phyloP scores from a whole-genome alignment of 371 early-diverging fungal species.

The Zopfochytrium polystomum region DNA sequence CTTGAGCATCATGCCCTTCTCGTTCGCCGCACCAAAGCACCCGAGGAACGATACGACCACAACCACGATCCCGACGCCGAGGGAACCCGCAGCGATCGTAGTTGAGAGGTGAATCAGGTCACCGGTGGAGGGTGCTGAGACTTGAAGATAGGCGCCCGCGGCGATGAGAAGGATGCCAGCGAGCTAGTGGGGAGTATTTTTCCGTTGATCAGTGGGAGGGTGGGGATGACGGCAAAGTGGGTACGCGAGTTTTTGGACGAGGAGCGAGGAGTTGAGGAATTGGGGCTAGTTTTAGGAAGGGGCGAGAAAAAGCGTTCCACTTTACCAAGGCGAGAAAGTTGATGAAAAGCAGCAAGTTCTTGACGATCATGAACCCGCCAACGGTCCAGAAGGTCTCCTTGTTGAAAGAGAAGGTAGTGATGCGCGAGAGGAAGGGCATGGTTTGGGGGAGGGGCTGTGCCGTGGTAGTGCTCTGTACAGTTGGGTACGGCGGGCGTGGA shows the following conservation, averaged over 20 bases:
- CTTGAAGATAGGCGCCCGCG: slow-evolving; percentile 43
- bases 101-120: slow-evolving; percentile 36
- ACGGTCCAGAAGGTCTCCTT: slow-evolving; percentile 46
- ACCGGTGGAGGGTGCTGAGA: slow-evolving; percentile 13
- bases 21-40: slow-evolving; percentile 57
- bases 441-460: too few relatives aligned
- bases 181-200: slow-evolving; percentile 43
- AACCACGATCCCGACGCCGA: slow-evolving; percentile 48
- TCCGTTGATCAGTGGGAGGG: too few relatives aligned
- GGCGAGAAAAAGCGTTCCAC: too few relatives aligned
- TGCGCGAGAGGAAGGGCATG: slow-evolving; percentile 48
- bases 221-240: too few relatives aligned
- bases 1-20: slow-evolving; percentile 53
- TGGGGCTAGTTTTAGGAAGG: too few relatives aligned
- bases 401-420: slow-evolving; percentile 49
- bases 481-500: too few relatives aligned
- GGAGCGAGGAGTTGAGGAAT: too few relatives aligned
- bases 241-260: too few relatives aligned
- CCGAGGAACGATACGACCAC: slow-evolving; percentile 51
- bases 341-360: slow-evolving; percentile 51
- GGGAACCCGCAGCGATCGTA: slow-evolving; percentile 40
- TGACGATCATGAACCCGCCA: slow-evolving; percentile 49
- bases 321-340: slow-evolving; percentile 53
- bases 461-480: too few relatives aligned
- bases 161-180: slow-evolving; percentile 51